phyloP scores from a whole-genome alignment of 1,284 basidiomycete genomes.

The Dichomitus squalens region DNA sequence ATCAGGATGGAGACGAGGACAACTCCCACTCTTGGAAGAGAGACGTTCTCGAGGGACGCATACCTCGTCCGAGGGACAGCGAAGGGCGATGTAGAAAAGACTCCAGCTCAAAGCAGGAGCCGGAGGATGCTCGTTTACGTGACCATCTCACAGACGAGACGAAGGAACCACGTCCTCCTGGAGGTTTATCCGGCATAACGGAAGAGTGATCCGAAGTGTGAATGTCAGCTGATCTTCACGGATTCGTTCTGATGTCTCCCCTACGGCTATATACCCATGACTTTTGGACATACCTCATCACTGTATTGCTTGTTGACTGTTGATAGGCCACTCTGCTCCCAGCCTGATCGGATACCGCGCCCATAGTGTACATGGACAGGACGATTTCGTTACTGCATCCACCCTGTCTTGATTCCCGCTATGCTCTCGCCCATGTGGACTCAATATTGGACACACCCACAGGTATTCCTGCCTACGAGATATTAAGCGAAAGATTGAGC shows the following conservation, averaged over 20 bases:
- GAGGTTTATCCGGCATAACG: too few relatives aligned
- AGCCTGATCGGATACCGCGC: too few relatives aligned
- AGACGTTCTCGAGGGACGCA: slow-evolving; percentile 24
- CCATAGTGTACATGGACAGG: slow-evolving; percentile 4
- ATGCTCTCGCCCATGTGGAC: slow-evolving; percentile 68
- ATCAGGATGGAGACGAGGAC: not conserved
- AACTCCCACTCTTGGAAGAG: slow-evolving; percentile 7
- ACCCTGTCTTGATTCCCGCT: slow-evolving; percentile 5
- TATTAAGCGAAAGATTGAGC: not conserved
- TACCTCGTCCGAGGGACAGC: not conserved
- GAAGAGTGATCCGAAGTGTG: too few relatives aligned
- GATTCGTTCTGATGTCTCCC: too few relatives aligned
- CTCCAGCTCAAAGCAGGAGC: not conserved
- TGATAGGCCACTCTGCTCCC: too few relatives aligned
- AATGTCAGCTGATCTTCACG: too few relatives aligned
- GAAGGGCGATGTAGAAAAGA: not conserved
- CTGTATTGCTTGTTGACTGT: too few relatives aligned
- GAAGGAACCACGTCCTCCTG: too few relatives aligned
- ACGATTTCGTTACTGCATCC: not conserved
- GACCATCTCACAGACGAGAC: not conserved
- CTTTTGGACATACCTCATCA: too few relatives aligned
- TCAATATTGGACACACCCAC: slow-evolving; percentile 66
- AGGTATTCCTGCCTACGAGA: slow-evolving; percentile 55
- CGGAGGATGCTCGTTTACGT: not conserved
- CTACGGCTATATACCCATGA: too few relatives aligned